Base-by-base conservation (phyloP, 352 stramenopile species). In the Globisporangium viniferum region DNA sequence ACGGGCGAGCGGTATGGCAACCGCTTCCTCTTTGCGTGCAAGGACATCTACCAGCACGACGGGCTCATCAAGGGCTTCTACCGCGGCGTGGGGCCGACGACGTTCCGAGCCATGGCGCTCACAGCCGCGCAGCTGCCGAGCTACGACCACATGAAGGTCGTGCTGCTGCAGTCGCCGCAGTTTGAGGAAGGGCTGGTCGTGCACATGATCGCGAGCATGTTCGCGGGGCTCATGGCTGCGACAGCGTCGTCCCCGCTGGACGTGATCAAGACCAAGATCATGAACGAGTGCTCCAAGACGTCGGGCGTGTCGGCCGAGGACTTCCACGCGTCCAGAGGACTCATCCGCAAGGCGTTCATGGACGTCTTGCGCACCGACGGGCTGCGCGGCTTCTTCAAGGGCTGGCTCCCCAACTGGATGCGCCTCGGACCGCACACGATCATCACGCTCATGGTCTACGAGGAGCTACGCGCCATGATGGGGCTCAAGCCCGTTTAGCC, bases 241-340 rank as follows among this genome's bases (percentile, higher is more conserved):
- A 89, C 80, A 14, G 76, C 81, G 20, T 93, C 88, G 29, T 91
- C 85, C 7, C 88, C 88, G 14, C 64, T 92, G 22, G 88, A 95
- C 73, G 86, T 91, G 29, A 82, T 93, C 74, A 95, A 95, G 81
- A 93, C 82, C 24, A 87, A 92, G 69, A 89, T 95, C 72, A 93
- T 93, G 86, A 87, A 91, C 68, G 80, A 89, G 59, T 76, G 73
- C 65, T 76, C 80, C 44, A 77, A 76, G 57, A 88, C 77, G 18
- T 73, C 76, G 49, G 76, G 15, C 4, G 41, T 70, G 41, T 75
- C 70, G 33, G 62, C 70, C 27, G 27, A 73, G 15, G 62, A 79
- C 20, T 77, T 77, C 55, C 74, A 73, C 35, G 72, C 72, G 33
- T 76, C 69, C 62, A 74, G 27, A n/a, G 36, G 77, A 57, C 66